These are phyloP conservation scores for Ilex asprella DNA, from an alignment of 257 asterid genomes.

Conservation along the genomic window DNA sequence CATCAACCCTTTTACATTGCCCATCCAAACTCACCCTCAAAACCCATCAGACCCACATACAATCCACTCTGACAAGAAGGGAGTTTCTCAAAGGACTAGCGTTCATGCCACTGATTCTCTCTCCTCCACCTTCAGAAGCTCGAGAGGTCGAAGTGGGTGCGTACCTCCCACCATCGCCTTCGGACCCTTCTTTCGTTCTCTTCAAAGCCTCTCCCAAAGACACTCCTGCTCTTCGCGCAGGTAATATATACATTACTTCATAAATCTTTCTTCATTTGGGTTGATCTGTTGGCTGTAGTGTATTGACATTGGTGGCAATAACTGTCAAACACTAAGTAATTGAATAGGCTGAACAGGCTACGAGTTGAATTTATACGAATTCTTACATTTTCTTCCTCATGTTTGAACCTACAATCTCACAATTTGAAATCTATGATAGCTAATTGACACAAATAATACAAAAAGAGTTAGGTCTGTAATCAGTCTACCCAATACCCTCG, in stretches of 20 bases:
- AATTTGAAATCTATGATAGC: no score
- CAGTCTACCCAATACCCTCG: no score
- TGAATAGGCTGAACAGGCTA: no score
- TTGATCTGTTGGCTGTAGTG: not conserved
- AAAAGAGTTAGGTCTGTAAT: no score
- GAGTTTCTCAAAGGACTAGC: conserved; percentile 49
- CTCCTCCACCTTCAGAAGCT: conserved; percentile 48
- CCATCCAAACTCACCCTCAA: conserved; percentile 18
- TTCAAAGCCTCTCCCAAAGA: conserved; percentile 77
- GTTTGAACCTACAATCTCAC: no score
- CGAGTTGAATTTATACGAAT: no score
- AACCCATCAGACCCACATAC: conserved; percentile 20
- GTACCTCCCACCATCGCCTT: conserved; percentile 67
- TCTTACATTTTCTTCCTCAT: no score
- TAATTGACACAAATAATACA: no score
- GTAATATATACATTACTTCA: conserved; percentile 24
- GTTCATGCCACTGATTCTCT: conserved; percentile 33
- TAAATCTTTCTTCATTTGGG: not conserved
- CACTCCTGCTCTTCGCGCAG: conserved; percentile 99
- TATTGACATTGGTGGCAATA: no score
- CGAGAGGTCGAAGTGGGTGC: conserved; percentile 85
- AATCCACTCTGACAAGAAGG: conserved; percentile 37
- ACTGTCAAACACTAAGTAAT: no score
- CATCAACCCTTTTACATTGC: conserved; percentile 18
- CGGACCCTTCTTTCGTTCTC: conserved; percentile 74